A percentile compares a stretch with the other conserved stretches of the same genome.
Conservation (phyloP, 2,329 filamentous ascomycete species). For the Cladophialophora exuberans region DNA sequence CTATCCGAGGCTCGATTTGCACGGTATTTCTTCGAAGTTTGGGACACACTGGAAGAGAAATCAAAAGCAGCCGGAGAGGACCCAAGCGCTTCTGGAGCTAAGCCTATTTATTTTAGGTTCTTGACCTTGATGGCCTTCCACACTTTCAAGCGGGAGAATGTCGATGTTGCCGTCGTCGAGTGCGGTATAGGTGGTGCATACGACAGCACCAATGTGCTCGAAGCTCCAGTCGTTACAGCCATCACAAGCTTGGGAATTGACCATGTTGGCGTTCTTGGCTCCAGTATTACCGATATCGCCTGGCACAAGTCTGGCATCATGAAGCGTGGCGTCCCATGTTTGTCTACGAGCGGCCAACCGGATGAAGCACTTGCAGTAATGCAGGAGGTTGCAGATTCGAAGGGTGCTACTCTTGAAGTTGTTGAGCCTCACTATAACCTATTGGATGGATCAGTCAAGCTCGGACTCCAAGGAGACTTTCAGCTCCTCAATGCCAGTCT, state of each 20-base stretch:
- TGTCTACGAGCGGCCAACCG: slow-evolving; percentile 60
- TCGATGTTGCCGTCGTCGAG: slow-evolving; percentile 81
- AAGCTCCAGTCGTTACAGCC: slow-evolving; percentile 69
- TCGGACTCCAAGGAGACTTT: slow-evolving; percentile 65
- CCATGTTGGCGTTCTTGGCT: slow-evolving; percentile 78
- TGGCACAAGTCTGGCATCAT: slow-evolving; percentile 94
- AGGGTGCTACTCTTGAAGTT: slow-evolving; percentile 48
- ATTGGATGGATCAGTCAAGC: slow-evolving; percentile 49
- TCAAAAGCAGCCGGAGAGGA: slow-evolving; percentile 54
- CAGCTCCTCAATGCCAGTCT: slow-evolving; percentile 66
- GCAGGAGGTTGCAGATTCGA: slow-evolving; percentile 57
- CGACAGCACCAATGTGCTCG: slow-evolving; percentile 86
- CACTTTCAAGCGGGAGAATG: slow-evolving; percentile 74
- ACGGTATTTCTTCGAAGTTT: slow-evolving; percentile 80
- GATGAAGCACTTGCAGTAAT: slow-evolving; percentile 60
- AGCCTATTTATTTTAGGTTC: slow-evolving; percentile 92
- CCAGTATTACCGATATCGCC: slow-evolving; percentile 77
- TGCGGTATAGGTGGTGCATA: slow-evolving; percentile 94
- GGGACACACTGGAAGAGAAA: slow-evolving; percentile 67
- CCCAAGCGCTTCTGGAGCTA: slow-evolving; percentile 59
- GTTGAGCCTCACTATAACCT: slow-evolving; percentile 51
- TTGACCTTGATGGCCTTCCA: slow-evolving; percentile 88
- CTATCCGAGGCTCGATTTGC: slow-evolving; percentile 71
- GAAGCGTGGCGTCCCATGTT: slow-evolving; percentile 66
- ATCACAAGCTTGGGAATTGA: slow-evolving; percentile 85